Conservation (phyloP, 169 alveolate species). For the Plasmodium cynomolgi region DNA sequence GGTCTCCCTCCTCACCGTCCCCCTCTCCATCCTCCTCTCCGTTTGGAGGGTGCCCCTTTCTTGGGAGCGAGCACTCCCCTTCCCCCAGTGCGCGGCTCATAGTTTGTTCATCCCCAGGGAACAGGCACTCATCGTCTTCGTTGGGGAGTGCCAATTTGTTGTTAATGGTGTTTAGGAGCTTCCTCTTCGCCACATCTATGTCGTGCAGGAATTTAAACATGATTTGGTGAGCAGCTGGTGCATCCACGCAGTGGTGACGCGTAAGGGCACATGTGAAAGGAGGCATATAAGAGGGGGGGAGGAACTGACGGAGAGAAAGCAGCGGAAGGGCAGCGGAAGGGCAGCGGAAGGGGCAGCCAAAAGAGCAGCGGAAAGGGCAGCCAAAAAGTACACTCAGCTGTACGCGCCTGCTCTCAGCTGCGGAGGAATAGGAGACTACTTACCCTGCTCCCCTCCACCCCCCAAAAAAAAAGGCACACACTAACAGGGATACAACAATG, state of each 20-base stretch:
- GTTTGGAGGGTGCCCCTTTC: background rate
- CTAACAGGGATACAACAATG: background rate
- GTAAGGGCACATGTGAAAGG: background rate
- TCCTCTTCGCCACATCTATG: slow-evolving; percentile 33
- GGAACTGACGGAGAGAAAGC: no score
- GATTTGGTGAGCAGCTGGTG: background rate
- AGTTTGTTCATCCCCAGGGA: background rate
- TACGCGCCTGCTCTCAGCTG: background rate
- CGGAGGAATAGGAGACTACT: background rate
- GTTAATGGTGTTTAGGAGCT: slow-evolving; percentile 14
- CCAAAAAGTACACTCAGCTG: background rate
- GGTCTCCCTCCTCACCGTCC: background rate
- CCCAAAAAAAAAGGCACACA: background rate
- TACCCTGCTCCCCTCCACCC: background rate
- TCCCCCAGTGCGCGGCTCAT: background rate
- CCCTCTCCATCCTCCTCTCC: background rate
- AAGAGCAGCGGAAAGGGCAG: no score
- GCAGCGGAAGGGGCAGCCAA: no score
- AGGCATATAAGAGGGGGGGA: no score
- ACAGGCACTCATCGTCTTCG: slow-evolving; percentile 4
- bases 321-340: no score
- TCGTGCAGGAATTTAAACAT: slow-evolving; percentile 43
- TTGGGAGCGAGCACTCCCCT: background rate
- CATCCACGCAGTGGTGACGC: background rate
- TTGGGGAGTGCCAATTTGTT: slow-evolving; percentile 8